These are phyloP conservation scores for Aspergillus piperis DNA, from an alignment of 2,329 filamentous ascomycete species.

Conservation along the genomic window DNA sequence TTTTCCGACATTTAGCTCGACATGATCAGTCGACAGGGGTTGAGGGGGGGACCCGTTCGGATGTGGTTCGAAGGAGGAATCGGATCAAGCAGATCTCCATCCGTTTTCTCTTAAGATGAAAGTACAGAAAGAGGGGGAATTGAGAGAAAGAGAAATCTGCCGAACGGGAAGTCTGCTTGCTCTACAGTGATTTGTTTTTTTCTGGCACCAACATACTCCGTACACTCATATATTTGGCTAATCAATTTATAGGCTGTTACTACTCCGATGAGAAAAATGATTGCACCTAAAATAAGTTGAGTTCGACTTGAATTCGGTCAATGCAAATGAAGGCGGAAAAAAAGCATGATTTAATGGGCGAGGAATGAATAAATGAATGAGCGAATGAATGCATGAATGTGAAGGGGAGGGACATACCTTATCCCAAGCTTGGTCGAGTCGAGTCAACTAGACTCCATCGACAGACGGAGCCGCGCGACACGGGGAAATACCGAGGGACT, in stretches of 20 bases:
- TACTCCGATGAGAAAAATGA: no score
- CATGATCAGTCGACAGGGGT: conserved; percentile 19
- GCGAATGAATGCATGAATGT: no score
- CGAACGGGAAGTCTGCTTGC: no score
- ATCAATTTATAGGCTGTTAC: no score
- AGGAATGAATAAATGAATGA: no score
- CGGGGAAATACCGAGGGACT: neutral
- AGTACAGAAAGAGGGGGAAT: no score
- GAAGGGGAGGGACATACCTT: neutral
- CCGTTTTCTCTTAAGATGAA: neutral
- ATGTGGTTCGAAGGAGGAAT: conserved; percentile 1
- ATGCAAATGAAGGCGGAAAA: neutral
- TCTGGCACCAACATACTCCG: no score
- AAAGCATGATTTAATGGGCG: no score
- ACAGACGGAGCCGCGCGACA: neutral
- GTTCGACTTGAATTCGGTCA: neutral
- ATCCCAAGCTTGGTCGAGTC: neutral
- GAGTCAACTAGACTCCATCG: neutral
- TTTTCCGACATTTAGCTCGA: conserved; percentile 20
- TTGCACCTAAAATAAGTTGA: no score
- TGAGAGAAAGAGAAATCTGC: neutral
- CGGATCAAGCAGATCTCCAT: conserved; percentile 5
- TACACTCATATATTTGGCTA: no score
- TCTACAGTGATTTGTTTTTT: no score
- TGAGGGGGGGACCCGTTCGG: neutral